Evolutionary conservation across 306 rosid species (phyloP).

Genomic region (Lablab purpureus): DNA sequence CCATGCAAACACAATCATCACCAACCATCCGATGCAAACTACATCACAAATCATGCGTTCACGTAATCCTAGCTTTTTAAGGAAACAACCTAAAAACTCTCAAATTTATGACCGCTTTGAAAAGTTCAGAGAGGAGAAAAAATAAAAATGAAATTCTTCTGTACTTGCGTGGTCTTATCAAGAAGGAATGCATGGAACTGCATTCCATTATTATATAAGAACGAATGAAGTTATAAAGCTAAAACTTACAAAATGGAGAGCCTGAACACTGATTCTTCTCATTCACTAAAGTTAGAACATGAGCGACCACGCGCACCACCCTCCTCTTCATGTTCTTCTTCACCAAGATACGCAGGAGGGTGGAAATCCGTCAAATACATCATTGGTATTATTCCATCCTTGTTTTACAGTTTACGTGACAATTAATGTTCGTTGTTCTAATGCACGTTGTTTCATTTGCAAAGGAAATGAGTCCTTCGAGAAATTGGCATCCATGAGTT

Average conservation of each 20-base stretch:
- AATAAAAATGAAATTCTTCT: neutral
- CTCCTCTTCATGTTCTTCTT: neutral
- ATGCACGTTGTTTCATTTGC: neutral
- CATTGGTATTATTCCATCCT: neutral
- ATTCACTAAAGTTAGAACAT: constrained; percentile 20
- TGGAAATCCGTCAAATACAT: constrained; percentile 46
- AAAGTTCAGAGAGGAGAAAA: constrained; percentile 1
- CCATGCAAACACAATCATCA: neutral
- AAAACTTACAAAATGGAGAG: constrained; percentile 35
- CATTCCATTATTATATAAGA: neutral
- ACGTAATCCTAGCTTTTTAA: neutral
- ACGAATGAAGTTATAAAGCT: constrained; percentile 24
- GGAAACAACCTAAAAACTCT: constrained; percentile 18
- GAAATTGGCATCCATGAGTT: constrained; percentile 92
- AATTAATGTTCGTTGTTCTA: neutral
- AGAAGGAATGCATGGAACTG: neutral
- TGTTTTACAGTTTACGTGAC: neutral
- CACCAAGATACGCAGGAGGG: constrained; percentile 33
- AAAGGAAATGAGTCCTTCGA: constrained; percentile 84
- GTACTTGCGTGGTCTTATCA: neutral
- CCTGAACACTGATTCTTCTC: constrained; percentile 13
- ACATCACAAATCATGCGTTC: neutral
- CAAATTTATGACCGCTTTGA: constrained; percentile 13
- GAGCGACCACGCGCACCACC: constrained; percentile 6
- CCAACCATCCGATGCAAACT: neutral